These are phyloP conservation scores for Lentinula sp. DNA, from an alignment of 768 basidiomycete genomes.

Conservation along the genomic window DNA sequence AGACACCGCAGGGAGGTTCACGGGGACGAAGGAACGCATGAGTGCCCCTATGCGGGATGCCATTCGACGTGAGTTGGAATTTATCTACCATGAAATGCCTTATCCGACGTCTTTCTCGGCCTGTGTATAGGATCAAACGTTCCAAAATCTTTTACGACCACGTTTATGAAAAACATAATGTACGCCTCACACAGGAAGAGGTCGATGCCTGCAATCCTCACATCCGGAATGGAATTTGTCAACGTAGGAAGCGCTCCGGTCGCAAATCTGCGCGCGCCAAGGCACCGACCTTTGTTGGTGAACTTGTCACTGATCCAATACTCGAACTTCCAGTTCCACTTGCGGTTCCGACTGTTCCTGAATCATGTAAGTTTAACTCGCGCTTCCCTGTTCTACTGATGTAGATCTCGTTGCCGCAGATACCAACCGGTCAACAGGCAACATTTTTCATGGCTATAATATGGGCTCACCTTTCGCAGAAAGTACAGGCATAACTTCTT, in stretches of 20 bases:
- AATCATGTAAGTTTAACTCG: background rate
- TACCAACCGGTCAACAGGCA: background rate
- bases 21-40: conserved; percentile 29
- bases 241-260: background rate
- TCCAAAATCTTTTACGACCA: conserved; percentile 51
- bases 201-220: background rate
- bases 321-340: background rate
- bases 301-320: background rate
- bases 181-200: background rate
- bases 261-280: background rate
- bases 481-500: background rate
- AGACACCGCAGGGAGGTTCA: conserved; percentile 64
- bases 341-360: background rate
- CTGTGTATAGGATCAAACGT: conserved; percentile 51
- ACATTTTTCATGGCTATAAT: background rate
- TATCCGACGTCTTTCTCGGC: conserved; percentile 4
- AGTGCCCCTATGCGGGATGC: conserved; percentile 41
- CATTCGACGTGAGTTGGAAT: conserved; percentile 33
- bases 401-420: background rate
- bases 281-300: background rate
- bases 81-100: background rate
- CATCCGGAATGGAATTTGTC: background rate
- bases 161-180: conserved; percentile 39
- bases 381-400: background rate
- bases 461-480: background rate